phyloP scores from a whole-genome alignment of 441 rosid genomes.

The Raphanus hybrid region DNA sequence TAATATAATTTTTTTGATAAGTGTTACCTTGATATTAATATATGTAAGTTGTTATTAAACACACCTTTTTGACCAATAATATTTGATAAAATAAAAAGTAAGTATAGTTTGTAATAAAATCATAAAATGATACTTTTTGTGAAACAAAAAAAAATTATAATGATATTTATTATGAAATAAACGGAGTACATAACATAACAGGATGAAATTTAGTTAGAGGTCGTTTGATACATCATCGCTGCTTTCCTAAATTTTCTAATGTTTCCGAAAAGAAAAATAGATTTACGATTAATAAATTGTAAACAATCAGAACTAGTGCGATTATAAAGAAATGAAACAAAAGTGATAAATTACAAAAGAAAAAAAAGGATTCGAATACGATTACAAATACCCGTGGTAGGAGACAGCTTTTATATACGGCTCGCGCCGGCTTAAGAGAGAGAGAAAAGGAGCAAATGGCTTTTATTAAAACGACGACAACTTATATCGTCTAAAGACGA shows the following conservation, averaged over 20 bases:
- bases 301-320: constrained; percentile 24
- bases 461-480: constrained; percentile 23
- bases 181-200: not conserved
- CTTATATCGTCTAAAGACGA: not conserved
- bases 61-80: too few species aligned
- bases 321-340: constrained; percentile 9
- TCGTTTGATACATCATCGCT: constrained; percentile 25
- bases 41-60: too few species aligned
- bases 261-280: not conserved
- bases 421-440: constrained; percentile 27
- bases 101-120: too few species aligned
- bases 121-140: too few species aligned
- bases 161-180: too few species aligned
- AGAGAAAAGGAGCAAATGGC: not conserved
- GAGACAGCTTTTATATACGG: constrained; percentile 35
- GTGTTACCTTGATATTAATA: too few species aligned
- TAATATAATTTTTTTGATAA: not conserved
- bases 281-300: not conserved
- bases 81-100: too few species aligned
- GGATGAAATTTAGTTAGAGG: constrained; percentile 2
- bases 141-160: too few species aligned
- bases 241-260: not conserved
- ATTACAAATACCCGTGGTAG: constrained; percentile 18
- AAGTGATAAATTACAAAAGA: not conserved
- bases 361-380: not conserved